These are phyloP conservation scores for Gonapodya prolifera DNA, from an alignment of 192 early-diverging fungal species.

Conservation along the genomic window DNA sequence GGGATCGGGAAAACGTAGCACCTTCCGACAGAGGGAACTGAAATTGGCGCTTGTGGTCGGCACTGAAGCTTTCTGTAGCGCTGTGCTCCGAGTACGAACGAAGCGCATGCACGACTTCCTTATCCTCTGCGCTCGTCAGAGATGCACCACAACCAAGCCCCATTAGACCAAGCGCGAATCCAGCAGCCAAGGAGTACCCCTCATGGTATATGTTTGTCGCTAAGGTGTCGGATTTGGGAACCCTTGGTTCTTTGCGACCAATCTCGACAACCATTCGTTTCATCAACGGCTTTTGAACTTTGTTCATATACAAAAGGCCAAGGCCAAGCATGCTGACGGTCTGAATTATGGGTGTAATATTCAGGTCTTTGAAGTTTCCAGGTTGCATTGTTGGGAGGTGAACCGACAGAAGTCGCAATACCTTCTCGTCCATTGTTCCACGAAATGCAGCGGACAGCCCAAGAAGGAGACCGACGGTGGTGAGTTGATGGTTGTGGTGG, in stretches of 20 bases:
- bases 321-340: constrained; percentile 60
- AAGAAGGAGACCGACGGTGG: constrained; percentile 59
- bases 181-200: constrained; percentile 61
- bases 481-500: constrained; percentile 49
- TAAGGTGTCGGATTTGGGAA: constrained; percentile 7
- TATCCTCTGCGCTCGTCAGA: constrained; percentile 32
- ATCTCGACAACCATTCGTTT: constrained; percentile 66
- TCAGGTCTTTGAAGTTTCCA: constrained; percentile 37
- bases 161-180: constrained; percentile 76
- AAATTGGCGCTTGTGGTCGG: background rate
- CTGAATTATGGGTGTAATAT: constrained; percentile 49
- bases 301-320: constrained; percentile 61
- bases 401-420: constrained; percentile 57
- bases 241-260: constrained; percentile 11
- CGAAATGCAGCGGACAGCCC: constrained; percentile 57
- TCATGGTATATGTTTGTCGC: constrained; percentile 26
- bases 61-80: background rate
- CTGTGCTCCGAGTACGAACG: background rate
- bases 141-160: constrained; percentile 49
- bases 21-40: background rate
- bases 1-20: background rate
- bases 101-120: constrained; percentile 42
- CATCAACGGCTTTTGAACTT: constrained; percentile 52
- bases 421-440: constrained; percentile 46
- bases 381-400: constrained; percentile 64